Base-by-base conservation (phyloP, 2,329 filamentous ascomycete species). In the Colletotrichum gloeosporioides region DNA sequence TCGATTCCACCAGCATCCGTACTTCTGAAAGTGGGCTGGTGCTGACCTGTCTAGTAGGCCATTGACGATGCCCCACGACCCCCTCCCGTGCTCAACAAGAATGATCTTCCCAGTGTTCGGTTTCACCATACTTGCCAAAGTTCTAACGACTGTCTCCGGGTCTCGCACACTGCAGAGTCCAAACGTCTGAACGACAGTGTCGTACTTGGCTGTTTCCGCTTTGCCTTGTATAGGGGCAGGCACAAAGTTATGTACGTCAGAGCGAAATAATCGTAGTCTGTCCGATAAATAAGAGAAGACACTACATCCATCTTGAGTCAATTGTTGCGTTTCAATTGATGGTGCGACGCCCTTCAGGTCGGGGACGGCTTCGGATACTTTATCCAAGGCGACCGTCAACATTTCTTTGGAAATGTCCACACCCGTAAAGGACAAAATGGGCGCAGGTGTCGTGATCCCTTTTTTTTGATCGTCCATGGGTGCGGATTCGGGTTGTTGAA, bases 1-100 rank as follows among this genome's bases (percentile, higher is more conserved):
- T 69, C 92, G 86, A 83, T 93, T 93, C 91, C 91, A 93, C 92
- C 92, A 93, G 84, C 92, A 93, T 4, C 92, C 92, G 80, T 91
- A 93, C 79, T 89, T 88, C 27, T 86, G 84, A 74, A 92, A 92
- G 80, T 93, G 92, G 27, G 84, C 83, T 18, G 84, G 83, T 0
- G 92, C 92, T 73, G 88, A 87, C 77, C 84, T 85, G 83, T 93
- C 92, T 36, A 93, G 83, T 22, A 90, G 79, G 12, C 85, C 83
- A 80, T 93, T 93, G 39, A 93, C 83, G 69, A 90, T 84, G 8
- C 86, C 85, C 82, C 87, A 92, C 80, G 83, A 86, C 18, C 90
- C 90, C 76, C 90, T 89, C 29, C 92, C 92, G 84, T 93, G 92
- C 83, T 93, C 92, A 10, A 93, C 83, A 65, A 93, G 84, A 44